phyloP scores from a whole-genome alignment of 805 yeast species.

The Teunomyces cretensis region DNA sequence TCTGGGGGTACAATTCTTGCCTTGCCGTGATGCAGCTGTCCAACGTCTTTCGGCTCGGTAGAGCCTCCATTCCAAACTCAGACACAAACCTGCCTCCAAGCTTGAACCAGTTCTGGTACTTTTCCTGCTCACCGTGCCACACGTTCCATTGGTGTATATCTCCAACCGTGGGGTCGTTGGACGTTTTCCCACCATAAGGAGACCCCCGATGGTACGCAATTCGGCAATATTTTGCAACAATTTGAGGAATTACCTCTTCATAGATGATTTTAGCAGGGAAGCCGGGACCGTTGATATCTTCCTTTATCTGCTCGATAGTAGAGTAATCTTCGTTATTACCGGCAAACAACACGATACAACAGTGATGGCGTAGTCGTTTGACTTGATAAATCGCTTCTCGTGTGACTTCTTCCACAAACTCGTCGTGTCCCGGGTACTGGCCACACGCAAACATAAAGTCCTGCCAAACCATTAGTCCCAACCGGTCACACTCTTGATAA shows the following conservation, averaged over 20 bases:
- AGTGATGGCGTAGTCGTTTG: conserved; percentile 39
- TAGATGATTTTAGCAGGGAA: conserved; percentile 47
- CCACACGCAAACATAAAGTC: conserved; percentile 62
- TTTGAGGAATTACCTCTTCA: conserved; percentile 37
- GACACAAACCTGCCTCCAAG: conserved; percentile 50
- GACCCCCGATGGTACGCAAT: conserved; percentile 48
- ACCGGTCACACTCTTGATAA: conserved; percentile 43
- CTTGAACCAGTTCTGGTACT: conserved; percentile 48
- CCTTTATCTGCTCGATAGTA: conserved; percentile 35
- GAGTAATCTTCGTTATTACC: conserved; percentile 53
- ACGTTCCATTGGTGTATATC: conserved; percentile 59
- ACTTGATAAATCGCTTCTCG: conserved; percentile 41
- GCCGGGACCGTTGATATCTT: conserved; percentile 30
- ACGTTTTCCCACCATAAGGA: conserved; percentile 45
- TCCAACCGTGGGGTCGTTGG: conserved; percentile 42
- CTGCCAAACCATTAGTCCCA: conserved; percentile 52
- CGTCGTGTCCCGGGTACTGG: conserved; percentile 46
- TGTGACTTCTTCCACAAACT: conserved; percentile 33
- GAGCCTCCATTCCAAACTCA: conserved; percentile 55
- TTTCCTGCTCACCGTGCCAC: conserved; percentile 54
- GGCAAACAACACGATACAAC: conserved; percentile 38
- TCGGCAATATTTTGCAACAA: conserved; percentile 23
- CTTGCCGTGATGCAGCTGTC: conserved; percentile 35
- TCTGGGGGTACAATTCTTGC: conserved; percentile 44
- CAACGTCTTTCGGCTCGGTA: conserved; percentile 40